Base-by-base conservation (phyloP, 1,284 basidiomycete genomes). In the Melampsora americana region DNA sequence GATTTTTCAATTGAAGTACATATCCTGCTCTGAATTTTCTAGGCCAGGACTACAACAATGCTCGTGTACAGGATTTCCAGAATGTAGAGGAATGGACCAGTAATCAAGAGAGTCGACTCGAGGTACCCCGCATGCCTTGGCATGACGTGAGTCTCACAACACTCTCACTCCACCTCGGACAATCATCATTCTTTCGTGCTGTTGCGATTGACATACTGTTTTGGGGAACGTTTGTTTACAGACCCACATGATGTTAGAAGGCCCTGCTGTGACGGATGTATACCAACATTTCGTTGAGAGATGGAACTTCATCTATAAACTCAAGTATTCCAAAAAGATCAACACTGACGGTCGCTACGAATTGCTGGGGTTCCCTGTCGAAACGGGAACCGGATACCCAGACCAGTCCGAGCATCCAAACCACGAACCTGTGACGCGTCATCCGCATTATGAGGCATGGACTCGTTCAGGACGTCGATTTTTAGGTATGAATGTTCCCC, bases 201-300 rank as follows among this genome's bases (percentile, higher is more conserved):
- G 6, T 28, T n/a, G n/a, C 1, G 53, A 56, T n/a, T 56, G n/a
- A n/a, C 53, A 56, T 20, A 53, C 5, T 68, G 42, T 39, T 48
- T 32, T 5, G 59, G 28, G 56, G 32, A 62, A 56, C 44, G 66
- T 42, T 42, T 6, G 61, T 84, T 84, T 85, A 73, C 84, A 85
- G 78, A 83, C 83, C 2, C 83, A 82, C 78, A 90, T 93, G 88
- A 93, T 92, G 2, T 84, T 96, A 23, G 85, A 88, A 26, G 95
- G 94, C 0, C 88, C 91, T 0, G 88, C 87, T 9, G 92, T 95
- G 1, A 86, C 96, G 68, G 94, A 97, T 81, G 88, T 96, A 30
- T 88, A 90, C 5, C 92, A 96, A 82, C 93, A 96, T 84, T 97
- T 94, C 78, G 86, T 90, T 20, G 93, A 96, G 82, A 85, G 92